Conservation (phyloP, 495 filamentous ascomycete genomes). For the Hyaloscypha hepaticicola region DNA sequence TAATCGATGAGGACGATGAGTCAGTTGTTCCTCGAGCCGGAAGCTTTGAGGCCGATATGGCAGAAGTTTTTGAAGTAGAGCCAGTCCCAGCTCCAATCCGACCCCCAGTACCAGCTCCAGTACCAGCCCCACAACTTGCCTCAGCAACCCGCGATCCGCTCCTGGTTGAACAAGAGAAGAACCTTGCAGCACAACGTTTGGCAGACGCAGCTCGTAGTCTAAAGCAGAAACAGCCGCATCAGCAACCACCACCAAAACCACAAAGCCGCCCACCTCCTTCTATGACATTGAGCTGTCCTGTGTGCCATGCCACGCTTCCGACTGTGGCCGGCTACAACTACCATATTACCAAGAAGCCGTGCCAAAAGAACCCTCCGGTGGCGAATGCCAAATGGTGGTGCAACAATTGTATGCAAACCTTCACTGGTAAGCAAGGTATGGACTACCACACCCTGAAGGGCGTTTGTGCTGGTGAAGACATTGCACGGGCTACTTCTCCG, state of each 20-base stretch:
- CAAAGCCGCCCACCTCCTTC: background rate
- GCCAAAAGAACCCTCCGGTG: conserved; percentile 4
- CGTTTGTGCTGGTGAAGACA: conserved; percentile 7
- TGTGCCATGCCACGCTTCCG: background rate
- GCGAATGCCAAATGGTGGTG: conserved; percentile 11
- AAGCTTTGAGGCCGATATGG: conserved; percentile 2
- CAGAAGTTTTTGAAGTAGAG: background rate
- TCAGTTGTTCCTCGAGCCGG: conserved; percentile 10
- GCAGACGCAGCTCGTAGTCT: background rate
- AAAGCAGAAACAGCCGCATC: background rate
- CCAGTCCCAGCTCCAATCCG: background rate
- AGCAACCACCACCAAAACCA: background rate
- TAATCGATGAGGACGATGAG: conserved; percentile 23
- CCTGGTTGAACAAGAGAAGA: conserved; percentile 12
- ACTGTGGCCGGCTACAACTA: conserved; percentile 11
- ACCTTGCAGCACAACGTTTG: background rate
- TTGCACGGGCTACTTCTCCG: conserved; percentile 10
- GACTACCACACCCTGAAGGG: conserved; percentile 16
- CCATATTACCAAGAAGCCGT: conserved; percentile 23
- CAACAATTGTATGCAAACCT: conserved; percentile 19
- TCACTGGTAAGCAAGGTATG: conserved; percentile 25
- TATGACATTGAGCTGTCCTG: conserved; percentile 3
- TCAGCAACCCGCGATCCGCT: conserved; percentile 1
- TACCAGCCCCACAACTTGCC: background rate
- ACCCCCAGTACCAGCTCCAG: background rate